Evolutionary conservation across 2,329 filamentous ascomycete genomes (phyloP).

Genomic region (Lachnellula occidentalis): DNA sequence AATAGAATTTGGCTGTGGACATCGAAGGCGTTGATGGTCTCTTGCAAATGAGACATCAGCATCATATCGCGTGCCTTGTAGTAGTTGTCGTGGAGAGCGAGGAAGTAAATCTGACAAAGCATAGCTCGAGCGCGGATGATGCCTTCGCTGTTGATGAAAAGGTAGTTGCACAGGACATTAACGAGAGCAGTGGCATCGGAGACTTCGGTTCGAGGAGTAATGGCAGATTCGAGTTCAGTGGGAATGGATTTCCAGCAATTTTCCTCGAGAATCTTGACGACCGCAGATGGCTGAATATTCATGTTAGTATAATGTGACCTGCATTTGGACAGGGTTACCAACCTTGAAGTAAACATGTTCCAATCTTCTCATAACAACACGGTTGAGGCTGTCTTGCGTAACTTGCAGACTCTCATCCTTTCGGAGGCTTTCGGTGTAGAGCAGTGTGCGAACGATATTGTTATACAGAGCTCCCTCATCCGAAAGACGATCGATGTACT

Average conservation of each 20-base stretch:
- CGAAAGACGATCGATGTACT: constrained; percentile 92
- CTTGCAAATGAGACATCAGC: constrained; percentile 98
- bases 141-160: constrained; percentile 90
- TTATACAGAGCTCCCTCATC: constrained; percentile 91
- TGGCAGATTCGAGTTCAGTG: constrained; percentile 63
- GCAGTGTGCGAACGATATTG: constrained; percentile 78
- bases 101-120: constrained; percentile 98
- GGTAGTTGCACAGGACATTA: constrained; percentile 85
- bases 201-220: constrained; percentile 67
- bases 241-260: constrained; percentile 85
- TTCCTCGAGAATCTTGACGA: constrained; percentile 89
- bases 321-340: constrained; percentile 24
- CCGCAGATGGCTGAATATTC: constrained; percentile 65
- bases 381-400: constrained; percentile 83
- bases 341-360: constrained; percentile 99
- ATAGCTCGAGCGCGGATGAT: constrained; percentile 95
- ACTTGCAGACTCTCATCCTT: constrained; percentile 65
- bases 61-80: constrained; percentile 98
- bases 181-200: constrained; percentile 71
- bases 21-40: constrained; percentile 95
- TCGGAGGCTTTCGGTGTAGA: constrained; percentile 81
- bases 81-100: constrained; percentile 95
- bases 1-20: constrained; percentile 96
- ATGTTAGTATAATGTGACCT: constrained; percentile 12
- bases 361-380: constrained; percentile 85